Evolutionary conservation across 306 rosid species (phyloP).

Genomic region (Gastrolobium villosum): DNA sequence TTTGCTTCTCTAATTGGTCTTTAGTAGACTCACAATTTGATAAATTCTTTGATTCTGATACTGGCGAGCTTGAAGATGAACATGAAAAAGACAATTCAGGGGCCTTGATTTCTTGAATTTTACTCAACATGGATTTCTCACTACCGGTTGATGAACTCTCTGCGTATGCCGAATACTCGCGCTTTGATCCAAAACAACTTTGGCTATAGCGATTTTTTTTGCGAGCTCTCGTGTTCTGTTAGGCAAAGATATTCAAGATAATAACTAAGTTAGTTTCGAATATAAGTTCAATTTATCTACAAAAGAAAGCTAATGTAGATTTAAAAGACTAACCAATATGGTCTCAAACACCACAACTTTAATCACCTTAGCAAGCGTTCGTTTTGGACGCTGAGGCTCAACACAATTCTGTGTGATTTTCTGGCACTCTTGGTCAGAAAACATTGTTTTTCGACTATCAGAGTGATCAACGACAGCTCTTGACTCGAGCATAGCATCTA

Average conservation of each 20-base stretch:
- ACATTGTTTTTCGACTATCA: slow-evolving; percentile 32
- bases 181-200: slow-evolving; percentile 53
- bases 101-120: neutral
- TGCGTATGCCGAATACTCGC: slow-evolving; percentile 37
- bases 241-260: neutral
- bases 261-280: neutral
- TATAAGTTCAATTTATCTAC: neutral
- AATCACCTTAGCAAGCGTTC: slow-evolving; percentile 53
- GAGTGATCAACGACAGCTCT: slow-evolving; percentile 25
- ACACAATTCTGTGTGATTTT: slow-evolving; percentile 7
- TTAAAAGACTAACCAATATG: slow-evolving; percentile 55
- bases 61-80: slow-evolving; percentile 43
- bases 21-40: neutral
- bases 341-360: slow-evolving; percentile 66
- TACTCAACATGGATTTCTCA: slow-evolving; percentile 30
- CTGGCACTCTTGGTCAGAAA: slow-evolving; percentile 36
- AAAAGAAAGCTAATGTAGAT: neutral
- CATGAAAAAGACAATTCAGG: neutral
- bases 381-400: slow-evolving; percentile 47
- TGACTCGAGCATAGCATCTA: slow-evolving; percentile 59
- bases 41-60: slow-evolving; percentile 35
- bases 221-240: slow-evolving; percentile 57
- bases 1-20: slow-evolving; percentile 41
- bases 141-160: slow-evolving; percentile 34
- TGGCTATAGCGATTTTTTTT: slow-evolving; percentile 42